Evolutionary conservation across 2,329 filamentous ascomycete genomes (phyloP), one percentile per base, ranked within the genome.

Genomic region (Ambrosiella xylebori): DNA sequence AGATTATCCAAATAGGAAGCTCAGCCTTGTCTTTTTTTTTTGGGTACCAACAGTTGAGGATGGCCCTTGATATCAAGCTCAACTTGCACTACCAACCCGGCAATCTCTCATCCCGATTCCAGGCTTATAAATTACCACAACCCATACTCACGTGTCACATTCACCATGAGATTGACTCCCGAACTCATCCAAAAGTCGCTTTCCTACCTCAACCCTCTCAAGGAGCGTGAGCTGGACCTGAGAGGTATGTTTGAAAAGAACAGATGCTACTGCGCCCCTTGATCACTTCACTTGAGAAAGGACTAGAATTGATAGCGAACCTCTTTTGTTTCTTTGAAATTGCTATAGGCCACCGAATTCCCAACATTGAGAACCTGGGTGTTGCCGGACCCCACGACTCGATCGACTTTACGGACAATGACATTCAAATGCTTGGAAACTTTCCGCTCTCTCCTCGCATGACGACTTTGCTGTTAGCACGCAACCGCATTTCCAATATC

Each of bases 381-480:
- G 87, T 89, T 68, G 91, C 93, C 65, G 87, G 87, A 88, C 88
- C 90, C 65, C 89, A 94, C 79, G 93, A 97, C 75, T 84, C 88
- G 64, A 94, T 98, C 76, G 93, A 98, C 74, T 84, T 98, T 66
- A 97, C 93, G 71, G 93, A 98, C 76, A 98, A 98, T 71, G 90
- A 96, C 71, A 91, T 98, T 67, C 82, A 87, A 65, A 76, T 85
- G 54, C 80, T 98, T 63, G 85, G 84, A 63, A 96, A 96, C 74
- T 95, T 98, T 69, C 93, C 93, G 2, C 81, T 95, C 55, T 91
- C 86, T 58, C 90, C 88, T 51, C 86, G 93, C 64, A 77, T 97
- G 65, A 86, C 82, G 65, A 95, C 88, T 17, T 80, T 98, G 47
- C 82, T 98, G 53, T 80, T 95, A 57, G 89, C 89, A 57, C 84